Conservation (phyloP, 441 rosid species). For the Gossypium trilobum region DNA sequence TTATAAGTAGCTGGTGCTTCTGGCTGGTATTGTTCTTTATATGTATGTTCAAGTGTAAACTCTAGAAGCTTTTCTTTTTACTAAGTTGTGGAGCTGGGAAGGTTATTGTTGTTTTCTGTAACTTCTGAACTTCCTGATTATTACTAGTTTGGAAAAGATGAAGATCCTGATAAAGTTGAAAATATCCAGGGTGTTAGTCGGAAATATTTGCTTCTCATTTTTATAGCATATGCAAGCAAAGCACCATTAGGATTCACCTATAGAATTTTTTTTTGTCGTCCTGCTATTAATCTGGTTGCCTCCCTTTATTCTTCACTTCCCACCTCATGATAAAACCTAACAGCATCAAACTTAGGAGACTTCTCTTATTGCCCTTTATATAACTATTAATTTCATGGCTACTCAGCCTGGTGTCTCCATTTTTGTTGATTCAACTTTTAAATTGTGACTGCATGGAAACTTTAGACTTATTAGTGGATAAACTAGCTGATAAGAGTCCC, state of each 20-base stretch:
- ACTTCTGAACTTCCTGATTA: background rate
- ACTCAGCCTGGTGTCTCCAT: background rate
- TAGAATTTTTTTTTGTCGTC: background rate
- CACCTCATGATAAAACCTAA: slow-evolving; percentile 1
- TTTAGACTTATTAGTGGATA: background rate
- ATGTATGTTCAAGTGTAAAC: background rate
- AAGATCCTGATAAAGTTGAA: background rate
- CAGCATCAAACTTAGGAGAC: background rate
- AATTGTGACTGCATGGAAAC: background rate
- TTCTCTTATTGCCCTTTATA: background rate
- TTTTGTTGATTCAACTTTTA: background rate
- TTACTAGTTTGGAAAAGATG: background rate
- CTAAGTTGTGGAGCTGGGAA: background rate
- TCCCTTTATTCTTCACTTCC: background rate
- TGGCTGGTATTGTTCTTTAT: background rate
- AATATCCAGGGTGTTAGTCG: background rate
- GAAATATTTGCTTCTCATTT: background rate
- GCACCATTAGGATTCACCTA: background rate
- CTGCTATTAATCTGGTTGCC: slow-evolving; percentile 2
- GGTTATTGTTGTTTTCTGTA: background rate
- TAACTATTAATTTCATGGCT: background rate
- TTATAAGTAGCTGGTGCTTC: background rate
- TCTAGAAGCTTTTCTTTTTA: background rate
- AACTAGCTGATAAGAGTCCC: background rate
- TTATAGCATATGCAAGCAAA: background rate